Conservation (phyloP, 1,284 basidiomycete species). For the Phellopilus nigrolimitatus region DNA sequence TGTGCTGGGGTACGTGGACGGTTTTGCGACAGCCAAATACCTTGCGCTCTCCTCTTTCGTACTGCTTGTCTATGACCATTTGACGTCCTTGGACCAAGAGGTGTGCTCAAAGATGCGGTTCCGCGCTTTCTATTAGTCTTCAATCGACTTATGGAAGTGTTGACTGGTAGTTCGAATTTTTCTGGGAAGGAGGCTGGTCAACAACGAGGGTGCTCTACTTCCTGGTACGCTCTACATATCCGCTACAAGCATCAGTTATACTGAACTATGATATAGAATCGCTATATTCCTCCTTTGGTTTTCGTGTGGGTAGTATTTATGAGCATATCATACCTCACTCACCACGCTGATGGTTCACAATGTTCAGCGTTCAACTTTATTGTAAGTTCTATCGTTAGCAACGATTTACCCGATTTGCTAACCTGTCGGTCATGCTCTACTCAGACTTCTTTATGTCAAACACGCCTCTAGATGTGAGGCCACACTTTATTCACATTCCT, state of each 20-base stretch:
- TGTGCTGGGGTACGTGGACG: neutral
- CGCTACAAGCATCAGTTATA: too few species aligned
- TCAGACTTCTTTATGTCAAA: conserved; percentile 10
- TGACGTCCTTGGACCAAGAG: conserved; percentile 19
- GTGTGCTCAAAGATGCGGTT: too few species aligned
- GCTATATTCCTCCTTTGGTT: conserved; percentile 17
- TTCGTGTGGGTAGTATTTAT: conserved; percentile 12
- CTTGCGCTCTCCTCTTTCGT: conserved; percentile 13
- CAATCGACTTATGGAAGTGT: too few species aligned
- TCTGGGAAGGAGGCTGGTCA: conserved; percentile 16
- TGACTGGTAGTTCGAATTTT: conserved; percentile 12
- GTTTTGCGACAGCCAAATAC: conserved; percentile 6
- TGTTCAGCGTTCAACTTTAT: conserved; percentile 12
- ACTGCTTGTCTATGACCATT: conserved; percentile 19
- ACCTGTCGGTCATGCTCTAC: neutral
- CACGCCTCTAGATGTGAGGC: conserved; percentile 14
- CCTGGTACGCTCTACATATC: conserved; percentile 5
- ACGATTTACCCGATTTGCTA: neutral
- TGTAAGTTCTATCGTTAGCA: conserved; percentile 10
- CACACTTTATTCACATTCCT: neutral
- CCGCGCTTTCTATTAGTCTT: too few species aligned
- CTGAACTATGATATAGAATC: conserved; percentile 11
- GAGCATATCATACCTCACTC: too few species aligned
- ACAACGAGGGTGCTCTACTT: conserved; percentile 18
- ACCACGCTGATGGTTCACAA: too few species aligned